Conservation (phyloP, 2,329 filamentous ascomycete species). For the Ilyonectria sp. region DNA sequence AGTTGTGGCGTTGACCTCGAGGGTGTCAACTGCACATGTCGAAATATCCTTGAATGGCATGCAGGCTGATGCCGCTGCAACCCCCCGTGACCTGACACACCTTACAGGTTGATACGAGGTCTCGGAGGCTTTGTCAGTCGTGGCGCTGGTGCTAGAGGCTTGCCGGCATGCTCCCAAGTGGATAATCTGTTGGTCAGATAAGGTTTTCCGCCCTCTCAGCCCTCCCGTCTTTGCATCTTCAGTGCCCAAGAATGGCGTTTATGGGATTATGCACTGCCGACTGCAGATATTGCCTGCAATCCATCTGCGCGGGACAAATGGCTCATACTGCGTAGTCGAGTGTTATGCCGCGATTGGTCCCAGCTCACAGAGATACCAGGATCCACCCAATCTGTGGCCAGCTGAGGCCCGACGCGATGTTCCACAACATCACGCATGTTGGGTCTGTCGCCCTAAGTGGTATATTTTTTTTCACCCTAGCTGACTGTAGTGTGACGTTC, state of each 20-base stretch:
- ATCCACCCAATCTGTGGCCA: constrained; percentile 17
- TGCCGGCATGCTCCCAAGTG: constrained; percentile 6
- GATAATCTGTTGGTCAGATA: constrained; percentile 25
- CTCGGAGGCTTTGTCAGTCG: background rate
- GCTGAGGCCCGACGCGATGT: constrained; percentile 27
- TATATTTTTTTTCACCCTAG: background rate
- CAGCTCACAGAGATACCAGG: constrained; percentile 1
- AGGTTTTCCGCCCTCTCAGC: constrained; percentile 22
- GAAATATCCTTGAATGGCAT: constrained; percentile 2
- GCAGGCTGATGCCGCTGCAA: constrained; percentile 16
- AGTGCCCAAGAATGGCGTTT: constrained; percentile 5
- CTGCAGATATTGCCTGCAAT: constrained; percentile 9
- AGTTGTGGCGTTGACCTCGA: constrained; percentile 26
- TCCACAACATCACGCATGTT: constrained; percentile 23
- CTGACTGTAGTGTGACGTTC: constrained; percentile 19
- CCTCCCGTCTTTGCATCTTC: background rate
- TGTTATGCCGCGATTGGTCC: constrained; percentile 11
- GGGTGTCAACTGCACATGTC: constrained; percentile 23
- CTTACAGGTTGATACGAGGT: constrained; percentile 18
- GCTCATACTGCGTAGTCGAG: constrained; percentile 13
- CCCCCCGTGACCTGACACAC: constrained; percentile 12
- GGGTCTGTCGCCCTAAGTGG: constrained; percentile 1
- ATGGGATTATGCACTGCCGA: constrained; percentile 8
- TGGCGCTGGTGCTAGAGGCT: constrained; percentile 7
- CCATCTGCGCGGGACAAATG: constrained; percentile 25